Percentiles rank a stretch among this genome's conserved stretches.
Evolutionary conservation across 163 green algal genomes (phyloP).

Genomic region (Coccomyxa subellipsoidea): DNA sequence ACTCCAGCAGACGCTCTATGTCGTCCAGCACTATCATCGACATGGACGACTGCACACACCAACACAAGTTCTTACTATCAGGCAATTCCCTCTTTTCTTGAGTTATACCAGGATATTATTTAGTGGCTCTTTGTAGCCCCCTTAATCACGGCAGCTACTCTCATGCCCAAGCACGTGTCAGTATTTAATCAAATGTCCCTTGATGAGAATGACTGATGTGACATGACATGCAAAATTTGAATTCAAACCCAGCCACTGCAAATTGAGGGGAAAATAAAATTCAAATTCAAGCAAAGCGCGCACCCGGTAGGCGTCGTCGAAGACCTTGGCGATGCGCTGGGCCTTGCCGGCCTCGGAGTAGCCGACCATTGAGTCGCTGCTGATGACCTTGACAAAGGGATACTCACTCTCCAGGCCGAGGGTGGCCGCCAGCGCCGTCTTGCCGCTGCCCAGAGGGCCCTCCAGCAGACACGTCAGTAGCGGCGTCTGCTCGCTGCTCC

Average conservation of each 20-base stretch:
- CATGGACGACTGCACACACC: constrained; percentile 61
- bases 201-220: not conserved
- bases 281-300: not conserved
- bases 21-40: constrained; percentile 96
- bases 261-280: not conserved
- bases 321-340: constrained; percentile 80
- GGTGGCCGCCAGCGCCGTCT: constrained; percentile 91
- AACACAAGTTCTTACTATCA: no score
- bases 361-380: constrained; percentile 84
- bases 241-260: no score
- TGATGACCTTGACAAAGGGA: constrained; percentile 92
- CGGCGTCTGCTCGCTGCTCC: constrained; percentile 72
- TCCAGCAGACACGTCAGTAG: constrained; percentile 80
- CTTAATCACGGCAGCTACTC: no score
- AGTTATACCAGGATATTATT: no score
- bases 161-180: no score
- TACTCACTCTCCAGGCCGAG: constrained; percentile 83
- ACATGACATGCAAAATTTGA: no score
- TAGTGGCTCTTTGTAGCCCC: no score
- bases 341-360: constrained; percentile 83
- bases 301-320: constrained; percentile 94
- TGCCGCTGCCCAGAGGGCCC: constrained; percentile 77
- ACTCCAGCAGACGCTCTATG: constrained; percentile 95
- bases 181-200: not conserved
- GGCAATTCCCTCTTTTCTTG: no score